These are phyloP conservation scores for Hyphopichia wangnamkhiaoensis DNA, from an alignment of 1,139 yeast genomes.

Conservation along the genomic window DNA sequence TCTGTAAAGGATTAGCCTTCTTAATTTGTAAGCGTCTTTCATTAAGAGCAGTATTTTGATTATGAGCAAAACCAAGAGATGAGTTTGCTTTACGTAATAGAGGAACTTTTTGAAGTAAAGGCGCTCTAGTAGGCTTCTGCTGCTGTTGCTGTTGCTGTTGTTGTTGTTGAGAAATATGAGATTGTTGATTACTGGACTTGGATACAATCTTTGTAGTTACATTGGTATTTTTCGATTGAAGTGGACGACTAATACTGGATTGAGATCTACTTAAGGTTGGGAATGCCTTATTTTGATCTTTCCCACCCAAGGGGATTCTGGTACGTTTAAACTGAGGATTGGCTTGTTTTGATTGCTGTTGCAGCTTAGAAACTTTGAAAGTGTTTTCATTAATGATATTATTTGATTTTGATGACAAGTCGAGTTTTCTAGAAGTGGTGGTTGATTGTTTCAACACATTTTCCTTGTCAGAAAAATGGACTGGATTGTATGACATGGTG, in stretches of 20 bases:
- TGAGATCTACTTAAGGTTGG: slow-evolving; percentile 37
- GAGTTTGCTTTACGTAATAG: slow-evolving; percentile 38
- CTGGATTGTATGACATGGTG: not conserved
- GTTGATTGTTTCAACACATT: slow-evolving; percentile 2
- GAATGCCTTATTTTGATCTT: slow-evolving; percentile 39
- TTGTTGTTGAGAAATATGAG: not conserved
- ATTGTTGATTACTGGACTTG: not conserved
- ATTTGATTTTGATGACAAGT: not conserved
- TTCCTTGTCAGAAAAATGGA: slow-evolving; percentile 5
- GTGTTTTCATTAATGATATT: slow-evolving; percentile 3
- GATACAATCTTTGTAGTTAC: not conserved
- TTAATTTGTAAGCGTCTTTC: slow-evolving; percentile 1
- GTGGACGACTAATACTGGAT: slow-evolving; percentile 19
- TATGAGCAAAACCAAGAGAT: slow-evolving; percentile 37
- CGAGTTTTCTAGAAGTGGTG: not conserved
- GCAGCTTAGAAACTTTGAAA: slow-evolving; percentile 1
- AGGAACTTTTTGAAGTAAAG: slow-evolving; percentile 18
- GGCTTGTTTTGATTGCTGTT: not conserved
- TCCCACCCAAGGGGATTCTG: slow-evolving; percentile 53
- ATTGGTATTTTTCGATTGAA: slow-evolving; percentile 4
- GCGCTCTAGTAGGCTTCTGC: slow-evolving; percentile 6
- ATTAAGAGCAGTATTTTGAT: slow-evolving; percentile 5
- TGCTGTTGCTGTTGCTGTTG: slow-evolving; percentile 6
- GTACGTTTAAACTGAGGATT: slow-evolving; percentile 4
- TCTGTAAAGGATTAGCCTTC: slow-evolving; percentile 3